These are phyloP conservation scores for Leucocoprinus sp. DNA, from an alignment of 768 basidiomycete species.

Conservation along the genomic window DNA sequence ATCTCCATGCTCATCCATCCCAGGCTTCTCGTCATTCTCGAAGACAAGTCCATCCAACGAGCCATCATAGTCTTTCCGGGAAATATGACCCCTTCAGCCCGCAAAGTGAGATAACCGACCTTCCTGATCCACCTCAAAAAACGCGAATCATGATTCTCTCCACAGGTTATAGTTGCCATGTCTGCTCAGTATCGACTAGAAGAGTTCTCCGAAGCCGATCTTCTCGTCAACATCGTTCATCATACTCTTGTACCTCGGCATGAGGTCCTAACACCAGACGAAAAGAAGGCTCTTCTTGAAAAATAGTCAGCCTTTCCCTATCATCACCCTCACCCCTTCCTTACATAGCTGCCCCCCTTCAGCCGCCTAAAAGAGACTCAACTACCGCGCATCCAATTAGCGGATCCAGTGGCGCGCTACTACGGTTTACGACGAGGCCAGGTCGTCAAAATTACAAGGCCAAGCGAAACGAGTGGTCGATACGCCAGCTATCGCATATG, in stretches of 20 bases:
- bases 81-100: conserved; percentile 94
- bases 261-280: conserved; percentile 75
- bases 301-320: conserved; percentile 69
- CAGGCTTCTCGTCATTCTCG: conserved; percentile 83
- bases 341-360: conserved; percentile 13
- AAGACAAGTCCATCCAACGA: conserved; percentile 82
- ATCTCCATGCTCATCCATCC: conserved; percentile 7
- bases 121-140: conserved; percentile 3
- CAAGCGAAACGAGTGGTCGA: conserved; percentile 93
- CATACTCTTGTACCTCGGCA: conserved; percentile 94
- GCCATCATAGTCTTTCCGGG: conserved; percentile 95
- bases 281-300: conserved; percentile 80
- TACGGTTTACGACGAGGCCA: conserved; percentile 93
- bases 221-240: conserved; percentile 95
- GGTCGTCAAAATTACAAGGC: conserved; percentile 96
- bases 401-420: conserved; percentile 97
- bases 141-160: conserved; percentile 12
- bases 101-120: conserved; percentile 54
- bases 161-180: conserved; percentile 88
- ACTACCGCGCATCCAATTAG: conserved; percentile 90
- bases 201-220: conserved; percentile 93
- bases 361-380: conserved; percentile 98
- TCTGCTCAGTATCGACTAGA: conserved; percentile 80
- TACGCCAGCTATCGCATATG: conserved; percentile 91
- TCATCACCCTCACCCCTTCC: conserved; percentile 5